phyloP scores from a whole-genome alignment of 1,139 yeast genomes.

The Magnusiomyces ingens region DNA sequence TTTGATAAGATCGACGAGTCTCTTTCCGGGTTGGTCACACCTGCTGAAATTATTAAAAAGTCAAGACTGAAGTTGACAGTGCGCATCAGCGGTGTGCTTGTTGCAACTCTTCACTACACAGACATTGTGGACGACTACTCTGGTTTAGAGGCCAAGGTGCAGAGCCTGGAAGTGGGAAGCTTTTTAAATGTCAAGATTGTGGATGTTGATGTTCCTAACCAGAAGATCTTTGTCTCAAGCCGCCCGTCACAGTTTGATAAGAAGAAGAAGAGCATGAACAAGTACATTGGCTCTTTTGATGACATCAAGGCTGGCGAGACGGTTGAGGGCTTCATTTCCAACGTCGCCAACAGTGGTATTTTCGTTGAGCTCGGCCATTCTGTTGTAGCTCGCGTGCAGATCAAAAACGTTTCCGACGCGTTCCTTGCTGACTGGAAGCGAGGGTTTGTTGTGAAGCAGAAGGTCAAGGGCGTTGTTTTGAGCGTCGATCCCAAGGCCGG shows the following conservation, averaged over 20 bases:
- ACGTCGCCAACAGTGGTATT: conserved; percentile 69
- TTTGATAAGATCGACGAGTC: conserved; percentile 2
- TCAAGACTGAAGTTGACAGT: background rate
- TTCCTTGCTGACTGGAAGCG: conserved; percentile 85
- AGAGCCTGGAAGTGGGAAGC: conserved; percentile 3
- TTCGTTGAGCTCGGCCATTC: conserved; percentile 70
- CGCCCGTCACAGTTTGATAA: conserved; percentile 36
- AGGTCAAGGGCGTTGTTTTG: conserved; percentile 64
- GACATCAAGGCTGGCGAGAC: conserved; percentile 65
- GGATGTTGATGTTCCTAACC: conserved; percentile 46
- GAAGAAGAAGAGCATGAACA: conserved; percentile 43
- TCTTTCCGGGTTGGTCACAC: conserved; percentile 47
- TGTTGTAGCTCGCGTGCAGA: conserved; percentile 73
- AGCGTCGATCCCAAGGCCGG: conserved; percentile 49
- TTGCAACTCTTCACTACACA: conserved; percentile 5
- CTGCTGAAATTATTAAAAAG: conserved; percentile 62
- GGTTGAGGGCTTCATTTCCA: conserved; percentile 72
- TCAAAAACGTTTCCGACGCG: conserved; percentile 74
- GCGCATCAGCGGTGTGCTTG: conserved; percentile 5
- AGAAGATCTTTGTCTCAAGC: conserved; percentile 59
- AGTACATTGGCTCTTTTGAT: conserved; percentile 41
- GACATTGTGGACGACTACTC: conserved; percentile 75
- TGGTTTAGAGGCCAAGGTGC: conserved; percentile 38
- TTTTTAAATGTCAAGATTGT: conserved; percentile 54
- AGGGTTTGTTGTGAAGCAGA: conserved; percentile 60